These are phyloP conservation scores for Lactuca sativa DNA, from an alignment of 129 eudicot species.

Conservation along the genomic window DNA sequence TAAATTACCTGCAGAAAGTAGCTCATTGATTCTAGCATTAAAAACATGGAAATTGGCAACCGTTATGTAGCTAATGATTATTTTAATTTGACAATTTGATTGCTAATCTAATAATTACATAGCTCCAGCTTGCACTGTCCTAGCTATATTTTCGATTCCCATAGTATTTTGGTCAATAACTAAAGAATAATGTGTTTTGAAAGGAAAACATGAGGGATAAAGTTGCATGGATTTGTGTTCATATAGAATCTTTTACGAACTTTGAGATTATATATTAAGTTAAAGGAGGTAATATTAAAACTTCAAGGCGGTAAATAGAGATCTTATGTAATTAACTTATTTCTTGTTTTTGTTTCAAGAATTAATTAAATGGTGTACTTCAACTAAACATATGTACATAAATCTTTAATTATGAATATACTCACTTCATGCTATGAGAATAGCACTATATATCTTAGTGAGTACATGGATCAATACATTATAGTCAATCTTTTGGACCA, in stretches of 20 bases:
- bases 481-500: too few species aligned
- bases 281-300: neutral
- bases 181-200: conserved; percentile 13
- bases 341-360: neutral
- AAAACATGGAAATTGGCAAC: conserved; percentile 26
- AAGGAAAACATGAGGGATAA: neutral
- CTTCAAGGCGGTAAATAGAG: neutral
- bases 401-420: too few species aligned
- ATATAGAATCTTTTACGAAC: too few species aligned
- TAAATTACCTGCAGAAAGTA: conserved; percentile 10
- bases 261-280: too few species aligned
- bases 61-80: conserved; percentile 33
- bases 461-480: neutral
- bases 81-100: conserved; percentile 16
- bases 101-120: conserved; percentile 13
- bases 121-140: conserved; percentile 1
- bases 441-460: neutral
- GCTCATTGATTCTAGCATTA: conserved; percentile 6
- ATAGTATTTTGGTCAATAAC: conserved; percentile 33
- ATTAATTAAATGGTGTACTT: too few species aligned
- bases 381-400: too few species aligned
- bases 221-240: neutral
- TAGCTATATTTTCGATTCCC: conserved; percentile 17
- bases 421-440: too few species aligned
- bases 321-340: neutral